These are phyloP conservation scores for Penicillium bialowiezense DNA, from an alignment of 495 filamentous ascomycete genomes.

Conservation along the genomic window DNA sequence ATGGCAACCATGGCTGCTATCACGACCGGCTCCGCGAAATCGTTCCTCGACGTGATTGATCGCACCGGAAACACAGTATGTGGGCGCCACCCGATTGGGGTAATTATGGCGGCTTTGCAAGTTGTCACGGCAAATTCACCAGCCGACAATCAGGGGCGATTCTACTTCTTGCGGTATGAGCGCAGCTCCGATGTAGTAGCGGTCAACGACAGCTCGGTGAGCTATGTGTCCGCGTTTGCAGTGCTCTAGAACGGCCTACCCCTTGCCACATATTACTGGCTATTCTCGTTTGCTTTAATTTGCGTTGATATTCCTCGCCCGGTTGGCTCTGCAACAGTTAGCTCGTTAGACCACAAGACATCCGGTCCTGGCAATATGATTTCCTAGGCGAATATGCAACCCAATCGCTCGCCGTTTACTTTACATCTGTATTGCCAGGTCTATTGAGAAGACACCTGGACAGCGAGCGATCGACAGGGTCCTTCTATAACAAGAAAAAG, in stretches of 20 bases:
- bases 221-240: constrained; percentile 66
- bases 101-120: constrained; percentile 88
- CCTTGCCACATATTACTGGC: neutral
- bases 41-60: constrained; percentile 65
- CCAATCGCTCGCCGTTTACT: too few species aligned
- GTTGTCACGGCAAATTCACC: constrained; percentile 31
- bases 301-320: neutral
- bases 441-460: too few species aligned
- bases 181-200: constrained; percentile 75
- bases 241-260: constrained; percentile 23
- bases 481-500: too few species aligned
- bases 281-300: neutral
- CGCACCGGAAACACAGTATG: constrained; percentile 90
- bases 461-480: too few species aligned
- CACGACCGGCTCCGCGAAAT: constrained; percentile 64
- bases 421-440: too few species aligned
- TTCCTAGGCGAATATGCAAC: too few species aligned
- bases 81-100: constrained; percentile 91
- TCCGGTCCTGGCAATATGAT: too few species aligned
- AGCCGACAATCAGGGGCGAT: constrained; percentile 54
- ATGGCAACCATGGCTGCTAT: constrained; percentile 79
- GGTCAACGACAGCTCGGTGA: constrained; percentile 82
- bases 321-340: too few species aligned
- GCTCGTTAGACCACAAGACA: too few species aligned
- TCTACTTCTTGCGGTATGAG: constrained; percentile 89